These are phyloP conservation scores for Xerocomellus chrysenteron DNA, from an alignment of 768 basidiomycete species.

Conservation along the genomic window DNA sequence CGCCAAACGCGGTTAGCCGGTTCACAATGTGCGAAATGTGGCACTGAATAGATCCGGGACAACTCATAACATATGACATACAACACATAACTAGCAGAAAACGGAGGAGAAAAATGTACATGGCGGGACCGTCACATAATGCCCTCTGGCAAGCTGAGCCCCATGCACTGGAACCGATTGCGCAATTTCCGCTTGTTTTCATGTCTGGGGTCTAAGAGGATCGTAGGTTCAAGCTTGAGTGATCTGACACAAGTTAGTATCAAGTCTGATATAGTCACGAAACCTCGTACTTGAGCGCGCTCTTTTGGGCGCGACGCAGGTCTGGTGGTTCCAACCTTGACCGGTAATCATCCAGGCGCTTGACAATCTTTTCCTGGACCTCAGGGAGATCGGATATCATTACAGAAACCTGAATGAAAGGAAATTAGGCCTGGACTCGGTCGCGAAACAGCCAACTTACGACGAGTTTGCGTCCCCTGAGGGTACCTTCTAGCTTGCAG, in stretches of 20 bases:
- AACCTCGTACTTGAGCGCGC: conserved; percentile 21
- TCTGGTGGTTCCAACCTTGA: conserved; percentile 17
- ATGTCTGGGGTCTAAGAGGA: conserved; percentile 19
- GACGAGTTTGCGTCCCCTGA: conserved; percentile 41
- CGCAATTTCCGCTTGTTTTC: neutral
- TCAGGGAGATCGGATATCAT: conserved; percentile 36
- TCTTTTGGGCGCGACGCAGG: conserved; percentile 20
- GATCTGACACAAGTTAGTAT: conserved; percentile 22
- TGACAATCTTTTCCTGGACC: conserved; percentile 28
- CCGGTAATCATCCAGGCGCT: conserved; percentile 26
- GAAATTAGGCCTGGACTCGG: neutral
- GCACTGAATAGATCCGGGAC: conserved; percentile 1
- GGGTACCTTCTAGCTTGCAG: conserved; percentile 37
- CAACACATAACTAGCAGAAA: neutral
- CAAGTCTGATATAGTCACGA: neutral
- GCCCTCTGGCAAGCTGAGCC: conserved; percentile 13
- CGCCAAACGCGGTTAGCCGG: conserved; percentile 20
- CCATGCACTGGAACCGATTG: conserved; percentile 11
- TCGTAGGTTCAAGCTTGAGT: conserved; percentile 26
- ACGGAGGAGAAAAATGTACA: neutral
- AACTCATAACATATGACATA: conserved; percentile 10
- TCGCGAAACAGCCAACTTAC: conserved; percentile 33
- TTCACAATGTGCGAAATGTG: conserved; percentile 28
- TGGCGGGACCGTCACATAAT: conserved; percentile 19
- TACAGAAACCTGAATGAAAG: conserved; percentile 24